phyloP scores from a whole-genome alignment of 139 green algal genomes.

The Zygnema cylindricum region DNA sequence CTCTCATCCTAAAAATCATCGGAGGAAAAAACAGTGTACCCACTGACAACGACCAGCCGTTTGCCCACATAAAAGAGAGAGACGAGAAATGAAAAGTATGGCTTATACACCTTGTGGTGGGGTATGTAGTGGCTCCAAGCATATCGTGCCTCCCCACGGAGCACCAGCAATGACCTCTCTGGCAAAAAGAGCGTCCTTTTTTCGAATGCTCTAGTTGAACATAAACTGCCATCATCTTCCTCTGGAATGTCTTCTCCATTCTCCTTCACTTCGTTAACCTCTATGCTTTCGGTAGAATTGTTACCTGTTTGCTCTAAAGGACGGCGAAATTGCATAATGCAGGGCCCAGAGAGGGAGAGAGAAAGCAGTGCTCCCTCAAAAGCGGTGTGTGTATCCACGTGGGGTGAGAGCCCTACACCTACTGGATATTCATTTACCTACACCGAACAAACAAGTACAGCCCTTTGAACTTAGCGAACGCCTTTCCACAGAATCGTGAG shows the following conservation, averaged over 20 bases:
- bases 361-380: constrained; percentile 88
- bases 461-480: neutral
- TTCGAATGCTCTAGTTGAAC: constrained; percentile 13
- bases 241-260: neutral
- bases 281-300: neutral
- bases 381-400: constrained; percentile 94
- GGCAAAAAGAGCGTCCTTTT: constrained; percentile 76
- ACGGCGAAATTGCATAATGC: constrained; percentile 87
- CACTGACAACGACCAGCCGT: neutral
- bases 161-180: constrained; percentile 79
- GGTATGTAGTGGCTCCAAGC: constrained; percentile 96
- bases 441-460: constrained; percentile 26
- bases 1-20: constrained; percentile 10
- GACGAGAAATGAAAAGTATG: neutral
- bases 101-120: constrained; percentile 77
- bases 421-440: constrained; percentile 87
- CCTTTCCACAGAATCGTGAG: neutral
- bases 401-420: constrained; percentile 88
- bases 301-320: neutral
- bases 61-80: neutral
- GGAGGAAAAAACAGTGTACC: too few species aligned
- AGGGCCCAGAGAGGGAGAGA: constrained; percentile 77
- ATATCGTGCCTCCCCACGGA: constrained; percentile 83
- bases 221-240: neutral
- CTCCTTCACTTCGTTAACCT: neutral